These are phyloP conservation scores for Geotrichum reessii DNA, from an alignment of 1,139 yeast genomes.

Conservation along the genomic window DNA sequence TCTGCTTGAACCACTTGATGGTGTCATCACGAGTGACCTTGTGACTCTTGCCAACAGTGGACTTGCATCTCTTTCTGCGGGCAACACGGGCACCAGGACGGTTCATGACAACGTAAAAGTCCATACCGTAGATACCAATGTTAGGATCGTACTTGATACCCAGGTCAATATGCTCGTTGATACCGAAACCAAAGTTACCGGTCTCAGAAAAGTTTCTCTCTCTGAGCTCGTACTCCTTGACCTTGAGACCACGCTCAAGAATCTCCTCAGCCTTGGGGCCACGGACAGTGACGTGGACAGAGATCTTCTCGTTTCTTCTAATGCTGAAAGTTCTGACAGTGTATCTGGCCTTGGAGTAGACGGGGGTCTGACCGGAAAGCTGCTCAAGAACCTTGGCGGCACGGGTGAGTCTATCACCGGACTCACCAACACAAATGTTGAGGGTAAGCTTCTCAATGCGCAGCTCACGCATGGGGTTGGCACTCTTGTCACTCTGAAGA, in stretches of 20 bases:
- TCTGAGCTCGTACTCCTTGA: conserved; percentile 97
- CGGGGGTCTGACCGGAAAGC: conserved; percentile 99
- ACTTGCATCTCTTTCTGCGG: conserved; percentile 96
- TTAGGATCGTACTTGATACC: conserved; percentile 99
- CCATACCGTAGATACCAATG: conserved; percentile 99
- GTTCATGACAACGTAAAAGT: conserved; percentile 98
- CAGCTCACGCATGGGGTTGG: conserved; percentile 94
- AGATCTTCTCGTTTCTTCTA: conserved; percentile 99
- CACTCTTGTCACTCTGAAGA: conserved; percentile 37
- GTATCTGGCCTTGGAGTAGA: conserved; percentile 99
- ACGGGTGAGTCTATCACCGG: conserved; percentile 99
- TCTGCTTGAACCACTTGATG: conserved; percentile 98
- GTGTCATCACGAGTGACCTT: conserved; percentile 89
- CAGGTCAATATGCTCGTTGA: conserved; percentile 98
- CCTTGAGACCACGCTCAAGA: conserved; percentile 99
- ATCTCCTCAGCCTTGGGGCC: conserved; percentile 99
- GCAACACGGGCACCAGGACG: conserved; percentile 99
- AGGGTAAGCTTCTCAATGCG: conserved; percentile 98
- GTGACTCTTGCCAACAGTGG: conserved; percentile 89
- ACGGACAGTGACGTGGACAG: conserved; percentile 98
- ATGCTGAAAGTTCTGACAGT: conserved; percentile 99
- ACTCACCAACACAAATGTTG: conserved; percentile 99
- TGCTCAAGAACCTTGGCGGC: conserved; percentile 99
- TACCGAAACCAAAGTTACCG: conserved; percentile 99
- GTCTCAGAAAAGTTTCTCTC: conserved; percentile 93